Percentiles rank a stretch among this genome's conserved stretches.
Evolutionary conservation across 345 rosid genomes (phyloP).

Genomic region (Citropsis articulata): DNA sequence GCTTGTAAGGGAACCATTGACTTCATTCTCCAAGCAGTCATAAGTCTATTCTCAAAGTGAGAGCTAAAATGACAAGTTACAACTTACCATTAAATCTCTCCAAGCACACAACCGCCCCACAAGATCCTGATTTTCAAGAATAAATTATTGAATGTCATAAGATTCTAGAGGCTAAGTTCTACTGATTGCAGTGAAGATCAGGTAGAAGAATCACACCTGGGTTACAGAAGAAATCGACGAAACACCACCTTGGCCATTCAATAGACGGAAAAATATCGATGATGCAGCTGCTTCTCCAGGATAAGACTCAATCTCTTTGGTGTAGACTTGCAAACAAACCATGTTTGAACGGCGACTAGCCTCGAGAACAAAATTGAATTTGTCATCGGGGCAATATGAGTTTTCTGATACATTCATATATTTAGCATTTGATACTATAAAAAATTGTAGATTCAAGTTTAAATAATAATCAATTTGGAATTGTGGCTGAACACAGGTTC

Average conservation of each 20-base stretch:
- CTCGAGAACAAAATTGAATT: constrained; percentile 71
- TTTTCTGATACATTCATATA: constrained; percentile 55
- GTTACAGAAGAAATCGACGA: constrained; percentile 41
- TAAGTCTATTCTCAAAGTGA: constrained; percentile 7
- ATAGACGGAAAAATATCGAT: constrained; percentile 65
- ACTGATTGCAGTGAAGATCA: neutral
- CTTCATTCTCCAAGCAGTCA: neutral
- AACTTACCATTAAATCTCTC: constrained; percentile 93
- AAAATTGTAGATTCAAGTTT: constrained; percentile 5
- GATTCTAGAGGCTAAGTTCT: neutral
- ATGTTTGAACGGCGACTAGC: constrained; percentile 84
- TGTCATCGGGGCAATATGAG: constrained; percentile 60
- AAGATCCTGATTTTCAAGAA: constrained; percentile 53
- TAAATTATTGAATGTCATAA: constrained; percentile 4
- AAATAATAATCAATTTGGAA: constrained; percentile 3
- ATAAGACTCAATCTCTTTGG: constrained; percentile 70
- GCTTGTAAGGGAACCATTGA: constrained; percentile 5
- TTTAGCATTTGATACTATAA: constrained; percentile 41
- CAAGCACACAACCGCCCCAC: constrained; percentile 82
- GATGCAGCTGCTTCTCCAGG: constrained; percentile 85
- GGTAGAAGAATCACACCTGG: constrained; percentile 42
- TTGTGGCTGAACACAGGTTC: neutral
- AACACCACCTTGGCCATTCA: constrained; percentile 48
- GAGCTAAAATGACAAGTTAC: constrained; percentile 6
- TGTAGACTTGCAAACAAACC: constrained; percentile 71